Evolutionary conservation across 768 basidiomycete genomes (phyloP).

Genomic region (Naganishia vishniacii): DNA sequence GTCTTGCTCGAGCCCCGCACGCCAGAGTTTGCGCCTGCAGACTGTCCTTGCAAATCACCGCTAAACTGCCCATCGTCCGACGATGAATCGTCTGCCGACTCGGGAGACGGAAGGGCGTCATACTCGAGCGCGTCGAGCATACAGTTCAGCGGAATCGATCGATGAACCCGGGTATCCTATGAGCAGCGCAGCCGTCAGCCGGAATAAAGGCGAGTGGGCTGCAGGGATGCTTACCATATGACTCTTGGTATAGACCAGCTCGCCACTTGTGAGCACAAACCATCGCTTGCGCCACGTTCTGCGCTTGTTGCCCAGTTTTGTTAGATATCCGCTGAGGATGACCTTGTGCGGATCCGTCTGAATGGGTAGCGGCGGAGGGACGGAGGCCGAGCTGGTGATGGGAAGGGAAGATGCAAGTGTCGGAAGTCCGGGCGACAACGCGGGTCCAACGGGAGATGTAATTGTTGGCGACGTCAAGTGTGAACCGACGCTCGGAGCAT

Average conservation of each 20-base stretch:
- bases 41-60: constrained; percentile 12
- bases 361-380: constrained; percentile 25
- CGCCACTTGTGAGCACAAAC: constrained; percentile 88
- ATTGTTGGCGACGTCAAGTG: background rate
- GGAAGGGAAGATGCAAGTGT: constrained; percentile 7
- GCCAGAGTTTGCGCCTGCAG: constrained; percentile 21
- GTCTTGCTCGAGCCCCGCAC: background rate
- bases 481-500: background rate
- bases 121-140: constrained; percentile 91
- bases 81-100: constrained; percentile 33
- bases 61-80: constrained; percentile 38
- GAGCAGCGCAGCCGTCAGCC: background rate
- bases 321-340: constrained; percentile 82
- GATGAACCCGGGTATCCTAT: constrained; percentile 84
- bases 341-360: constrained; percentile 66
- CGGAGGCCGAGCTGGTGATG: background rate
- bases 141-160: constrained; percentile 73
- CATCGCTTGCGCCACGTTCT: constrained; percentile 94
- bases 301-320: constrained; percentile 91
- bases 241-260: constrained; percentile 77
- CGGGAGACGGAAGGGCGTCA: constrained; percentile 51
- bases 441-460: background rate
- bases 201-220: too few species aligned
- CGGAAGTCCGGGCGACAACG: background rate
- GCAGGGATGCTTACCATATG: constrained; percentile 72